A percentile compares a stretch with the other conserved stretches of the same genome.
Evolutionary conservation across 2,329 filamentous ascomycete genomes (phyloP).

Genomic region (Alternaria ethzedia): DNA sequence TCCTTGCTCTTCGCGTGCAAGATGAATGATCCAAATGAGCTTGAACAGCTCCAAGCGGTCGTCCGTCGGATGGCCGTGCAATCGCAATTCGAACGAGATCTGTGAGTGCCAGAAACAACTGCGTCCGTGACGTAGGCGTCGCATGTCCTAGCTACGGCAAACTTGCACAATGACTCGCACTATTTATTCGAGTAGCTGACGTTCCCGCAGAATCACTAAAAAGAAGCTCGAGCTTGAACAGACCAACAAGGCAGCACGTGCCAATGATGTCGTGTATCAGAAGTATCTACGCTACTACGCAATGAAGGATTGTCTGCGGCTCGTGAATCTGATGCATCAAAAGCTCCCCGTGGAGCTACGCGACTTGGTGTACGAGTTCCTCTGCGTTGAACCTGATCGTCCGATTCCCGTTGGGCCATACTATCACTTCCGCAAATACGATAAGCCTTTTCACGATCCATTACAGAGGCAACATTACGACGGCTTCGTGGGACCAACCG

Average conservation of each 20-base stretch:
- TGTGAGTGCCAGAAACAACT: neutral
- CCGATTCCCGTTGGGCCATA: slow-evolving; percentile 30
- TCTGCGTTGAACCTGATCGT: slow-evolving; percentile 28
- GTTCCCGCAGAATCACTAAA: neutral
- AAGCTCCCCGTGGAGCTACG: slow-evolving; percentile 29
- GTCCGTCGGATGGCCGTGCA: neutral
- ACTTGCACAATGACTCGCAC: neutral
- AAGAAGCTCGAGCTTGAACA: slow-evolving; percentile 6
- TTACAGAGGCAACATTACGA: neutral
- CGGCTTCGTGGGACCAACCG: neutral
- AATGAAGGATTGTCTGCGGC: slow-evolving; percentile 17
- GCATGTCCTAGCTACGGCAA: neutral
- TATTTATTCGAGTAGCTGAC: neutral
- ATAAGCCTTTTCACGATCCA: neutral
- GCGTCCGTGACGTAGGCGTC: neutral
- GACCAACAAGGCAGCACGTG: neutral
- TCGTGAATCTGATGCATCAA: slow-evolving; percentile 23
- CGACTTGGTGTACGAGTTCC: slow-evolving; percentile 26
- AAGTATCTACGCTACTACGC: slow-evolving; percentile 9
- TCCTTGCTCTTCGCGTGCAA: neutral
- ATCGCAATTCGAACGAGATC: neutral
- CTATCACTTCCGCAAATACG: slow-evolving; percentile 30
- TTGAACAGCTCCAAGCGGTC: neutral
- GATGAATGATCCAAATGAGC: neutral
- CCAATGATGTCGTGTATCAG: neutral